These are phyloP conservation scores for Talaromyces sp. DNA, from an alignment of 2,329 filamentous ascomycete species.

Conservation along the genomic window DNA sequence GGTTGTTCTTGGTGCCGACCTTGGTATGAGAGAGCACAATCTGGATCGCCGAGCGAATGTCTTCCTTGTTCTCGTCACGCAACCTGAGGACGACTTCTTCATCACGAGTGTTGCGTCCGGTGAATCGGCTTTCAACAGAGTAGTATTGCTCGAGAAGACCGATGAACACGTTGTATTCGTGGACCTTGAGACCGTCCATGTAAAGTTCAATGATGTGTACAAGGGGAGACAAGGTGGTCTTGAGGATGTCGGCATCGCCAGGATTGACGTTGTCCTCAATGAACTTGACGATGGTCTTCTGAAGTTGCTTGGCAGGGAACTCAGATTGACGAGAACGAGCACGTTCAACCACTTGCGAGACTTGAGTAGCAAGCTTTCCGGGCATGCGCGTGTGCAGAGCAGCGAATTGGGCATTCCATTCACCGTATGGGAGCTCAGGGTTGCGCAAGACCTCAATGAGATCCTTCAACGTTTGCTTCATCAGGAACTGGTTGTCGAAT, in stretches of 20 bases:
- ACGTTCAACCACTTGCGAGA: constrained; percentile 82
- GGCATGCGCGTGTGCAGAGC: constrained; percentile 97
- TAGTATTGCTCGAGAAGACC: constrained; percentile 77
- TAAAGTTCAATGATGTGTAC: constrained; percentile 75
- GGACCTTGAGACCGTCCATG: constrained; percentile 79
- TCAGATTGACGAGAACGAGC: constrained; percentile 73
- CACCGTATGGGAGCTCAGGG: constrained; percentile 86
- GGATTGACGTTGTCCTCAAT: constrained; percentile 76
- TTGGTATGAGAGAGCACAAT: constrained; percentile 91
- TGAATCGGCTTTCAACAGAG: constrained; percentile 81
- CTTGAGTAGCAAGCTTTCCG: constrained; percentile 77
- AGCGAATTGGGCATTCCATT: constrained; percentile 94
- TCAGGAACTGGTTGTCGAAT: constrained; percentile 96
- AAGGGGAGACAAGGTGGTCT: constrained; percentile 69
- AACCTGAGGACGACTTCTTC: constrained; percentile 92
- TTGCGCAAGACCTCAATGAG: constrained; percentile 86
- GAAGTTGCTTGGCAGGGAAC: constrained; percentile 85
- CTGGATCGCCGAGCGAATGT: constrained; percentile 77
- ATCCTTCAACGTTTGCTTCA: constrained; percentile 80
- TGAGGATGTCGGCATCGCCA: constrained; percentile 69
- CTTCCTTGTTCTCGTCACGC: constrained; percentile 94
- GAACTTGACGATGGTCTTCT: constrained; percentile 82
- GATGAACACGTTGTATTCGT: constrained; percentile 81
- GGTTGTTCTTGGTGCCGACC: constrained; percentile 87
- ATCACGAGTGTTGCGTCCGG: constrained; percentile 76